Percentiles rank a stretch among this genome's conserved stretches.
Evolutionary conservation across 73 alveolate species (phyloP).

Genomic region (Durusdinium trenchii): DNA sequence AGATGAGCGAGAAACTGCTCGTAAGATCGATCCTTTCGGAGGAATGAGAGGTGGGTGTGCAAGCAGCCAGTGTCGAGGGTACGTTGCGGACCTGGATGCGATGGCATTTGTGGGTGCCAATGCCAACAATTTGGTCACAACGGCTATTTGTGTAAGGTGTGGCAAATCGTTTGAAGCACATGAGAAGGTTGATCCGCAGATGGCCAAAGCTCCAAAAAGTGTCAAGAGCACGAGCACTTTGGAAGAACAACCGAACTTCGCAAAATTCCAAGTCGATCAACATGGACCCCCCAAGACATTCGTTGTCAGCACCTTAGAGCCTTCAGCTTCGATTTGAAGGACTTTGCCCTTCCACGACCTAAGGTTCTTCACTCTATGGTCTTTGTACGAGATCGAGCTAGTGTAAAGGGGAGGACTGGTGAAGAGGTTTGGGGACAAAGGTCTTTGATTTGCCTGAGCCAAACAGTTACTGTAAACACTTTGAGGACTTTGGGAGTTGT

Average conservation of each 20-base stretch:
- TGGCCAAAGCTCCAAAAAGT: neutral
- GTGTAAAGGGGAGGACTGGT: constrained; percentile 73
- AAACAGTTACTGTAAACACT: neutral
- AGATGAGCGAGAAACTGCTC: constrained; percentile 55
- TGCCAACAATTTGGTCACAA: constrained; percentile 52
- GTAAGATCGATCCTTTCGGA: constrained; percentile 72
- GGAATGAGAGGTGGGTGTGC: constrained; percentile 54
- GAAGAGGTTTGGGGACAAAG: neutral
- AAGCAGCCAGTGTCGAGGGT: constrained; percentile 79
- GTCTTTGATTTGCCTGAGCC: neutral
- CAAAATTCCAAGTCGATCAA: neutral
- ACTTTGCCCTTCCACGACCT: neutral
- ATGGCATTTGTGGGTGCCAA: constrained; percentile 71
- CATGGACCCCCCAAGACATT: neutral
- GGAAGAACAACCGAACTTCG: neutral
- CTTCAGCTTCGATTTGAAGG: neutral
- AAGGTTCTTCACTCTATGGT: constrained; percentile 76
- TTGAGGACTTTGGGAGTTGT: constrained; percentile 52
- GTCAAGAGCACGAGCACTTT: neutral
- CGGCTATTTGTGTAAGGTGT: constrained; percentile 59
- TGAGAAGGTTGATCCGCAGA: neutral
- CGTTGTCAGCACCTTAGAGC: neutral
- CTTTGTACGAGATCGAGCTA: constrained; percentile 73
- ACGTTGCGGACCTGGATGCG: constrained; percentile 64
- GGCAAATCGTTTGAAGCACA: constrained; percentile 86